Base-by-base conservation (phyloP, 495 filamentous ascomycete genomes). In the Penicillium turbatum region DNA sequence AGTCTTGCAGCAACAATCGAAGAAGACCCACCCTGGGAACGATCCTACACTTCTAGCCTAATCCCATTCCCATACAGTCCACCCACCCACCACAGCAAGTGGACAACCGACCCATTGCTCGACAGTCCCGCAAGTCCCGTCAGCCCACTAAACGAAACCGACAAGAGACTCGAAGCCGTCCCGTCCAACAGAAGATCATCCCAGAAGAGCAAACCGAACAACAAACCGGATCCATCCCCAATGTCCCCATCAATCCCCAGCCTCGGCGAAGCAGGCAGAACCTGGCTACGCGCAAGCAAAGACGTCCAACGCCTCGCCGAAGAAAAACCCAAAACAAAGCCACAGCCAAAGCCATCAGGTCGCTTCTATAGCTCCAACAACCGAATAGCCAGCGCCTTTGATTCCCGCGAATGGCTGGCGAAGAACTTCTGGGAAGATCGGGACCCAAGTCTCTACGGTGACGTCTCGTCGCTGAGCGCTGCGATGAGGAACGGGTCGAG, bases 51-150 rank as follows among this genome's bases (percentile, higher is more conserved):
- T 5, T 35, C 54, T 2, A 64, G 61, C 19, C 51, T 48, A 2
- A 48, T 30, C 1, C 35, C 54, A 19, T 67, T 60, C 52, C 61
- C 56, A 15, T 64, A 64, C 53, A 65, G 59, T 16, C 64, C 64
- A 12, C 56, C 58, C 1, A 21, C 6, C 45, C 8, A 45, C 48
- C 36, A 24, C 21, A 13, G 19, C 36, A 24, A 45, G 13, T 61
- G 57, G 53, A 5, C 46, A 17, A 37, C 49, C 12, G 8, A n/a
- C 15, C 15, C 39, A 21, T 34, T 39, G 1, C 49, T 32, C 17
- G 16, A 26, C 12, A 43, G 38, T 17, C 49, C 49, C 13, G 13
- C 16, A 6, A 43, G 38, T 17, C 49, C 49, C 13, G 13, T 27
- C 30, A 51, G 49, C 38, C 38, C 38, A 0, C 38, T 17, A 8